These are phyloP conservation scores for Chloranthus sessilifolius DNA, from an alignment of 164 flowering plant genomes.

Conservation along the genomic window DNA sequence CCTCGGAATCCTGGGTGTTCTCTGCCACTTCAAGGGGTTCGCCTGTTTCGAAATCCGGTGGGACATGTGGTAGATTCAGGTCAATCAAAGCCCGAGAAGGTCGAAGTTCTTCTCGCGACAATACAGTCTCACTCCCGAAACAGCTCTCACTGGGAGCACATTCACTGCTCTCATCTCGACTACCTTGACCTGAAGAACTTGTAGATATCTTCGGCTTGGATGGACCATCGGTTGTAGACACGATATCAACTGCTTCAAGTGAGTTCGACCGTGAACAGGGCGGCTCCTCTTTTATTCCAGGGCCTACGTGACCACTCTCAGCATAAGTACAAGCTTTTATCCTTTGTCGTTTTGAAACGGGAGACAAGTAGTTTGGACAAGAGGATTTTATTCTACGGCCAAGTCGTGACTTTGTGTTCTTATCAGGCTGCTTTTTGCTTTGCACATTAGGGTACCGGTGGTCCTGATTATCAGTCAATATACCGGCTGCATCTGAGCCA, in stretches of 20 bases:
- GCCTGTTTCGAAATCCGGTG: slow-evolving; percentile 28
- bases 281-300: slow-evolving; percentile 18
- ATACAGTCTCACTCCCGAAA: slow-evolving; percentile 8
- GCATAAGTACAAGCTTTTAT: slow-evolving; percentile 29
- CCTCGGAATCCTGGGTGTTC: slow-evolving; percentile 12
- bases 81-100: slow-evolving; percentile 30
- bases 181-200: slow-evolving; percentile 19
- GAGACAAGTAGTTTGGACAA: slow-evolving; percentile 24
- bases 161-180: slow-evolving; percentile 22
- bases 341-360: slow-evolving; percentile 32
- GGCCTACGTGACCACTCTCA: slow-evolving; percentile 15
- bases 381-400: slow-evolving; percentile 24
- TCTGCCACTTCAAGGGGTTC: slow-evolving; percentile 19
- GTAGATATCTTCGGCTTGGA: slow-evolving; percentile 23
- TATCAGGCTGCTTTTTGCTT: slow-evolving; percentile 20
- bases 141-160: slow-evolving; percentile 8
- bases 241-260: slow-evolving; percentile 14
- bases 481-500: slow-evolving; percentile 8
- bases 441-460: slow-evolving; percentile 1
- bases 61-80: slow-evolving; percentile 40
- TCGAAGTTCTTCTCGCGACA: slow-evolving; percentile 21
- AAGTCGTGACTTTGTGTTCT: slow-evolving; percentile 20
- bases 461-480: slow-evolving; percentile 9
- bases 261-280: slow-evolving; percentile 9
- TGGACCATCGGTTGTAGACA: slow-evolving; percentile 8